These are phyloP conservation scores for Neurospora sp. DNA, from an alignment of 495 filamentous ascomycete species.

Conservation along the genomic window DNA sequence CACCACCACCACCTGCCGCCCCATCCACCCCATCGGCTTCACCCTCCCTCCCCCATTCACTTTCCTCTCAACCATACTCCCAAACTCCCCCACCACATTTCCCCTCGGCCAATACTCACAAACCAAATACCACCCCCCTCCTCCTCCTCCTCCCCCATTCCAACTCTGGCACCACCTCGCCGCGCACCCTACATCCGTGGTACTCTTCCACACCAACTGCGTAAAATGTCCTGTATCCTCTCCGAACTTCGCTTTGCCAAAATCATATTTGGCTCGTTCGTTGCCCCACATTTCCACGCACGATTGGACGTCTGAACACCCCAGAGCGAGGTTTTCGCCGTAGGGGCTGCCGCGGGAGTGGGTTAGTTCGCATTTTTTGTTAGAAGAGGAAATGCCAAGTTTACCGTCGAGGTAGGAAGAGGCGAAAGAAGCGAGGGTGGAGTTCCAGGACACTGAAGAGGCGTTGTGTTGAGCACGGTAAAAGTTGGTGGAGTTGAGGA, in stretches of 20 bases:
- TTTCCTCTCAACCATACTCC: slow-evolving; percentile 35
- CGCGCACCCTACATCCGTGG: slow-evolving; percentile 60
- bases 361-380: slow-evolving; percentile 43
- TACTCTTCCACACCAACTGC: slow-evolving; percentile 71
- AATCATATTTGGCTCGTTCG: slow-evolving; percentile 53
- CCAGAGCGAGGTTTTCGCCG: slow-evolving; percentile 71
- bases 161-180: slow-evolving; percentile 44
- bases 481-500: slow-evolving; percentile 57
- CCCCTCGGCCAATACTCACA: slow-evolving; percentile 73
- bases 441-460: slow-evolving; percentile 52
- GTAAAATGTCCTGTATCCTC: slow-evolving; percentile 75
- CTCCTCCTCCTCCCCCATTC: slow-evolving; percentile 16
- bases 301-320: slow-evolving; percentile 48
- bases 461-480: slow-evolving; percentile 60
- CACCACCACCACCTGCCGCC: not conserved
- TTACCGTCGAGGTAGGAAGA: slow-evolving; percentile 16
- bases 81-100: slow-evolving; percentile 56
- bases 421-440: slow-evolving; percentile 47
- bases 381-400: not conserved
- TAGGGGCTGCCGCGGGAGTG: slow-evolving; percentile 60
- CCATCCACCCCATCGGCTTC: not conserved
- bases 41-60: slow-evolving; percentile 6
- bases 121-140: slow-evolving; percentile 57
- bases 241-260: slow-evolving; percentile 40
- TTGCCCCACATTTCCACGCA: slow-evolving; percentile 58